Base-by-base conservation (phyloP, 73 alveolate genomes). In the Paramecium biaurelia region DNA sequence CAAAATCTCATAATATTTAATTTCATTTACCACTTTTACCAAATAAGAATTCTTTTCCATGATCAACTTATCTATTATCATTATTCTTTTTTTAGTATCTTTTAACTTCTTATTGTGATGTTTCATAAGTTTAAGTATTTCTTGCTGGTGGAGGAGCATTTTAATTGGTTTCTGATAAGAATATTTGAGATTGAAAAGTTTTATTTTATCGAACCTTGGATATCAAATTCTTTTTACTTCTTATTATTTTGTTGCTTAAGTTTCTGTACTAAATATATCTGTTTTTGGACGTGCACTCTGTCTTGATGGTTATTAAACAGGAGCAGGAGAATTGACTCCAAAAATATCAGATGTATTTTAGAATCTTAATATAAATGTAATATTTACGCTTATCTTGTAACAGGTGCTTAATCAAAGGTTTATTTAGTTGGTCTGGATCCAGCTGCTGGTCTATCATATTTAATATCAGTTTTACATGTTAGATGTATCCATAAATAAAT, bases 21-120 rank as follows among this genome's bases (percentile, higher is more conserved):
- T 72, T 32, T 72, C 3, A 53, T 18, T 53, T 72, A 72, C 86
- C 86, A 72, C 59, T 35, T 37, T 72, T 34, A 20, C 86, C 86
- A 72, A 72, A 72, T 72, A 72, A 38, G 32, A 72, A 72, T 72
- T 72, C 86, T 38, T 72, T 72, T 34, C 86, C 86, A 35, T 72
- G 86, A 72, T 72, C 86, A 3, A 35, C 56, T 72, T 72, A 72
- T 72, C 41, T 72, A 38, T 34, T 32, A 35, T 72, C 63, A 72
- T 72, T 72, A 37, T 72, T 72, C 58, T 72, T 72, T 37, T 32
- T 38, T 72, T 72, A 14, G 14, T 34, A 72, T 37, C 58, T 35
- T 37, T 72, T 72, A 30, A 72, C 58, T 20, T 72, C 86, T 72
- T 30, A 35, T 34, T 72, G n/a, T 34, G 86, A 34, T 72, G 59